A percentile compares a stretch with the other conserved stretches of the same genome.
These are phyloP conservation scores for Sporisorium graminicola DNA, from an alignment of 1,284 basidiomycete species.

Conservation along the genomic window DNA sequence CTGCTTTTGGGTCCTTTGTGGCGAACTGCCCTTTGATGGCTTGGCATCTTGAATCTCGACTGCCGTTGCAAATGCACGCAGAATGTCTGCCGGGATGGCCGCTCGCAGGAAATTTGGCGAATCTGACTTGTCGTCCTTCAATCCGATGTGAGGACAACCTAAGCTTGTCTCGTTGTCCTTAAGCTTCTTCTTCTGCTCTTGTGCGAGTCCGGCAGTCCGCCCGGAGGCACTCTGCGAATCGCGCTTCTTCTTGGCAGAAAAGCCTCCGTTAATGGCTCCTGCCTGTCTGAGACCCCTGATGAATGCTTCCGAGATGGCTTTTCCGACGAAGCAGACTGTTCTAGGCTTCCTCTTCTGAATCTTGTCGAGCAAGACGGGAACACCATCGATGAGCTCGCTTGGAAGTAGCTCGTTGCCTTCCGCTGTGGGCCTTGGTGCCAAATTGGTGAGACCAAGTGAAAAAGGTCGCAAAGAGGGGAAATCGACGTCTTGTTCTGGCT, in stretches of 20 bases:
- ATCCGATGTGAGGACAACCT: background rate
- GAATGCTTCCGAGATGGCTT: constrained; percentile 49
- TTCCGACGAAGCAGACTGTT: constrained; percentile 50
- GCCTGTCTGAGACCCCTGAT: constrained; percentile 38
- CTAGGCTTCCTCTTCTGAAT: constrained; percentile 31
- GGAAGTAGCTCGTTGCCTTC: constrained; percentile 46
- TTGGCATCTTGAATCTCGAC: background rate
- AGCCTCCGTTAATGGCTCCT: constrained; percentile 14
- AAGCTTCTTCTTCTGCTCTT: background rate
- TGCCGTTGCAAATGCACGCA: constrained; percentile 8
- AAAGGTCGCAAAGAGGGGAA: constrained; percentile 32
- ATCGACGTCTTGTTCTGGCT: constrained; percentile 39
- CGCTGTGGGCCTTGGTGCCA: constrained; percentile 43
- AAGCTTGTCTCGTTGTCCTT: background rate
- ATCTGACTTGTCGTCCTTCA: background rate
- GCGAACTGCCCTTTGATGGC: background rate
- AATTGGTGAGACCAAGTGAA: constrained; percentile 48
- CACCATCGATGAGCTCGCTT: constrained; percentile 46
- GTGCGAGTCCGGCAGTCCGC: too few species aligned
- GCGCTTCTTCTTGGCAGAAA: constrained; percentile 6
- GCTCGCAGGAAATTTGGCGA: background rate
- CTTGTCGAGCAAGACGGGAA: constrained; percentile 41
- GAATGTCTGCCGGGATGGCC: background rate
- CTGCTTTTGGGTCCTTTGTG: constrained; percentile 16
- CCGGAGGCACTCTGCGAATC: background rate